Evolutionary conservation across 176 grass and related monocot species (phyloP), one percentile per base, ranked within the genome.

Genomic region (Oryza punctata): DNA sequence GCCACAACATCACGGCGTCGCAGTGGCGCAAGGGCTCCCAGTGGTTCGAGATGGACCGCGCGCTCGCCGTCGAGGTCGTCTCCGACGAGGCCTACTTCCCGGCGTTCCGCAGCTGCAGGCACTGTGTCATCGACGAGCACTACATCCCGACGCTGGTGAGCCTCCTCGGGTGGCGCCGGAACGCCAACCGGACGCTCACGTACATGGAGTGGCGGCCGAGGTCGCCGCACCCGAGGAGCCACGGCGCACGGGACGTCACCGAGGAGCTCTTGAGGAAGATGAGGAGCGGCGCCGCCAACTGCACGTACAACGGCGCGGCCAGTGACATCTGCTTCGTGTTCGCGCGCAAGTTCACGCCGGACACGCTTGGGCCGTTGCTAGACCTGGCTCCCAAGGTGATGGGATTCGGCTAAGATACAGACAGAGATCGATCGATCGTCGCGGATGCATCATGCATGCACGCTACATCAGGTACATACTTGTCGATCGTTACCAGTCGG

Each of bases 1-100:
- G 45, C 11, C 90, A 81, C 6, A 80, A 84, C 54, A 89, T 83
- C 83, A 87, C 50, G 81, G 37, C 30, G 32, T 35, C 69, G 45
- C 88, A 80, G 65, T 96, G 94, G 94, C 80, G 94, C 52, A 96
- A 96, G 80, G 94, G 94, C 10, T 60, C 89, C 18, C 91, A 96
- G 86, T 96, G 94, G 94, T 96, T 96, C 54, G 91, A 93, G 60
- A 83, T 96, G 77, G 72, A 91, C 78, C 79, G 94, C 1, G 21
- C n/a, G 0, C 60, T 93, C 3, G 89, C 91, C 5, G 26, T 91
- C 25, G 73, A 85, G 65, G 79, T 90, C 3, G 57, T 93, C 75
- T 44, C 84, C 18, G 94, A 96, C 80, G 87, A 63, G 44, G 15
- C 10, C 85, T 93, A 89, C 79, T 91, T 88, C 81, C 87, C 87